Evolutionary conservation across 768 basidiomycete species (phyloP).

Genomic region (Mycena metata): DNA sequence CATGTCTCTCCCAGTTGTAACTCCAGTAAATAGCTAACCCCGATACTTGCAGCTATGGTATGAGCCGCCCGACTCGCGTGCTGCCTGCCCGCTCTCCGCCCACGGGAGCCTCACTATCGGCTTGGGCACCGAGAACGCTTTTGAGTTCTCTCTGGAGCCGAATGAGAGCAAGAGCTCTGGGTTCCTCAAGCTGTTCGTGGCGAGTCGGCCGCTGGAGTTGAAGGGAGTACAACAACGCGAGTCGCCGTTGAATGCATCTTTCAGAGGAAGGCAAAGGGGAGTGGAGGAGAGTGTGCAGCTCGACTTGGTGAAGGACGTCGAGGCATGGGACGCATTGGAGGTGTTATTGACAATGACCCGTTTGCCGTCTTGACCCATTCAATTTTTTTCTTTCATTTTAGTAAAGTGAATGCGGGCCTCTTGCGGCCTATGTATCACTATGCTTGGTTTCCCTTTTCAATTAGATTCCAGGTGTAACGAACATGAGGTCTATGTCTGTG

Average conservation of each 20-base stretch:
- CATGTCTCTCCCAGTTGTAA: not conserved
- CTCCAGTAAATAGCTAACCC: not conserved
- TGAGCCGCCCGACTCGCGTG: not conserved
- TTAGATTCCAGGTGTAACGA: conserved; percentile 1
- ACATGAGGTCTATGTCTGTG: conserved; percentile 2
- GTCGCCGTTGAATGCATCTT: not conserved
- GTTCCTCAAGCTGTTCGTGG: conserved; percentile 64
- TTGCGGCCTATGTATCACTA: not conserved
- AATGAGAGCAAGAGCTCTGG: conserved; percentile 38
- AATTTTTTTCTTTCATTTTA: too few relatives aligned
- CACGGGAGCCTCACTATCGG: not conserved
- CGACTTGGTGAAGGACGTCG: not conserved
- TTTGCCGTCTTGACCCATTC: too few relatives aligned
- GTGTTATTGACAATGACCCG: conserved; percentile 5
- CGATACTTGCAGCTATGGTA: conserved; percentile 6
- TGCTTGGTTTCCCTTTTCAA: not conserved
- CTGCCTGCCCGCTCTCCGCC: not conserved
- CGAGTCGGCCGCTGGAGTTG: conserved; percentile 57
- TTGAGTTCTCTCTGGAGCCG: not conserved
- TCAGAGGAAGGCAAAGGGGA: not conserved
- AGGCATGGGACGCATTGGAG: conserved; percentile 11
- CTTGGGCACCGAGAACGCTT: conserved; percentile 9
- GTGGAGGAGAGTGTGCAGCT: not conserved
- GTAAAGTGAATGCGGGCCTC: too few relatives aligned
- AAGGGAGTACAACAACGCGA: conserved; percentile 54